phyloP scores from a whole-genome alignment of 805 yeast species.

The Lipomyces spencermartinsiae region DNA sequence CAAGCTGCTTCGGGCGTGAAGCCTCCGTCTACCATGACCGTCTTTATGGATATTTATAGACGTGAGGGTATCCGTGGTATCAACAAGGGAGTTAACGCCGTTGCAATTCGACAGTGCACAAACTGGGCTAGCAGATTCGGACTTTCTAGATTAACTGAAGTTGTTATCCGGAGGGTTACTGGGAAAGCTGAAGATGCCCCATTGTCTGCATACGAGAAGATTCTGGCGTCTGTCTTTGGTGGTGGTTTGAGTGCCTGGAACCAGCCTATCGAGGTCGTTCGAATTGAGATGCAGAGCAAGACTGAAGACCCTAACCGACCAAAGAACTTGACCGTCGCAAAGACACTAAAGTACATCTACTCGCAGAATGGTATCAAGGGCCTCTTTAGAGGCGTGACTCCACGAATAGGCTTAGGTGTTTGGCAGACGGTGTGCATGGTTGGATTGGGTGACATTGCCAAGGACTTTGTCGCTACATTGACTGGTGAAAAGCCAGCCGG shows the following conservation, averaged over 20 bases:
- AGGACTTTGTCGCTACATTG: constrained; percentile 66
- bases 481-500: constrained; percentile 65
- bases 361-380: constrained; percentile 84
- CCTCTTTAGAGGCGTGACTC: constrained; percentile 93
- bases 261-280: constrained; percentile 96
- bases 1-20: constrained; percentile 71
- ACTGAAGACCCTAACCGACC: constrained; percentile 96
- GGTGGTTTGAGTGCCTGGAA: constrained; percentile 99
- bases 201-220: constrained; percentile 78
- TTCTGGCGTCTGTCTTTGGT: constrained; percentile 85
- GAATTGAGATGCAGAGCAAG: constrained; percentile 98
- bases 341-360: constrained; percentile 84
- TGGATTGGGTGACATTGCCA: constrained; percentile 93
- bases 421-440: constrained; percentile 98
- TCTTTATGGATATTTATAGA: constrained; percentile 80
- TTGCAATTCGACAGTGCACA: constrained; percentile 98
- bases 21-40: constrained; percentile 79
- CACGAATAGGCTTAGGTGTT: constrained; percentile 93
- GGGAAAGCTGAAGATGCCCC: constrained; percentile 66
- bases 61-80: constrained; percentile 93
- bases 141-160: constrained; percentile 88
- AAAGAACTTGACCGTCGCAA: constrained; percentile 77
- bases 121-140: constrained; percentile 99
- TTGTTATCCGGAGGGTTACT: constrained; percentile 67
- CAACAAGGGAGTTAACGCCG: constrained; percentile 98